Conservation (phyloP, 352 stramenopile species). For the Phytophthora tubulina region DNA sequence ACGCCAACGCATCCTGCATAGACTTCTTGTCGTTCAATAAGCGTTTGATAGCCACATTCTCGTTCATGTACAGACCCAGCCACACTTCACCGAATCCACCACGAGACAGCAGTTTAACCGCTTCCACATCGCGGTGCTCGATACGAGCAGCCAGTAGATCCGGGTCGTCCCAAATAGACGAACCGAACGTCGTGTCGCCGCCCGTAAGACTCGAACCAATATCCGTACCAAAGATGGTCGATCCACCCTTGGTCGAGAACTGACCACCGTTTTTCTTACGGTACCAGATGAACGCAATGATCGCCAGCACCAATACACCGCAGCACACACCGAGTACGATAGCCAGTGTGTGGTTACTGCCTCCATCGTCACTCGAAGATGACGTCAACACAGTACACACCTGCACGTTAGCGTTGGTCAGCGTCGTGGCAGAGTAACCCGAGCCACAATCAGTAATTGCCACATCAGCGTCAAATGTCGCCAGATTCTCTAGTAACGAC, state of each 20-base stretch:
- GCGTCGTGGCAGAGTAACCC: conserved; percentile 27
- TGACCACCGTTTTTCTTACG: conserved; percentile 46
- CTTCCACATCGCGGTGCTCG: conserved; percentile 60
- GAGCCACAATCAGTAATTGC: conserved; percentile 51
- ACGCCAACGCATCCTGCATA: conserved; percentile 62
- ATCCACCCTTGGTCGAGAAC: conserved; percentile 43
- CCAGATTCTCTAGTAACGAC: conserved; percentile 52
- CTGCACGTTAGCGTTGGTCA: conserved; percentile 36
- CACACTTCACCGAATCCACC: conserved; percentile 79
- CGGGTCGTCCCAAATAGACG: conserved; percentile 77
- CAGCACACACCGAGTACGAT: conserved; percentile 59
- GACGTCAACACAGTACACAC: conserved; percentile 42
- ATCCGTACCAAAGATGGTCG: conserved; percentile 40
- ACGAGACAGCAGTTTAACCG: conserved; percentile 67
- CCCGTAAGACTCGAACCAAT: conserved; percentile 49
- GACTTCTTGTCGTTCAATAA: conserved; percentile 66
- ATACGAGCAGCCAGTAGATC: conserved; percentile 71
- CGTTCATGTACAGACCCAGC: conserved; percentile 69
- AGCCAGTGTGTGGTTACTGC: conserved; percentile 43
- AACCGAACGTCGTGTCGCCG: conserved; percentile 48
- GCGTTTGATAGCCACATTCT: conserved; percentile 76
- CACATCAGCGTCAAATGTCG: conserved; percentile 54
- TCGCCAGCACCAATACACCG: conserved; percentile 51
- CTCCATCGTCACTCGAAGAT: conserved; percentile 19
- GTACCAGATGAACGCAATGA: conserved; percentile 56